phyloP scores from a whole-genome alignment of 208 protist genomes.

The Crithidia brevicula region DNA sequence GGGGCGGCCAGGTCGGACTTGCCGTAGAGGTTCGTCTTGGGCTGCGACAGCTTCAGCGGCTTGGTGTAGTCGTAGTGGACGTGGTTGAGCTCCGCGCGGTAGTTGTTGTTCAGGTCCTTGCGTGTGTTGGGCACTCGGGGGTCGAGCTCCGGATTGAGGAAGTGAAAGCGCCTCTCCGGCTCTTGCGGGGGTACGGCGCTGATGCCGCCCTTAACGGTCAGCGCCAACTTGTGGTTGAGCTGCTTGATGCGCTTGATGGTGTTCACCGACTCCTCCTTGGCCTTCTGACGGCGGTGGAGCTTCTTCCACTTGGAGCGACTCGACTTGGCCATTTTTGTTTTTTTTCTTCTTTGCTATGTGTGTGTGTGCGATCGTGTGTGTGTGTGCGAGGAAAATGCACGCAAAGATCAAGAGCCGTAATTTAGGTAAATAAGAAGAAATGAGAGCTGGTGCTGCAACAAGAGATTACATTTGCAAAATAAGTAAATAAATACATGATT shows the following conservation, averaged over 20 bases:
- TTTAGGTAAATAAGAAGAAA: too few relatives aligned
- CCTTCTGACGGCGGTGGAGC: slow-evolving; percentile 63
- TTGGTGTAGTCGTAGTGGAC: slow-evolving; percentile 63
- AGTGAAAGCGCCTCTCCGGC: slow-evolving; percentile 84
- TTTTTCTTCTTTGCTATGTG: background rate
- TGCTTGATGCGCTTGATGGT: slow-evolving; percentile 51
- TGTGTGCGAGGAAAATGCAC: too few relatives aligned
- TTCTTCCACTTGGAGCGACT: slow-evolving; percentile 90
- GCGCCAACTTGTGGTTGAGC: slow-evolving; percentile 74
- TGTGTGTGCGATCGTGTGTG: slow-evolving; percentile 14
- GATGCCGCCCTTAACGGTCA: slow-evolving; percentile 73
- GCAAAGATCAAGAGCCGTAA: too few relatives aligned
- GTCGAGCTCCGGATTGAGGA: slow-evolving; percentile 74
- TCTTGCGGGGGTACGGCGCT: slow-evolving; percentile 69
- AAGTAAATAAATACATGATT: too few relatives aligned
- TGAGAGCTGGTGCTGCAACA: too few relatives aligned
- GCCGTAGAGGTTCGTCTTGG: slow-evolving; percentile 64
- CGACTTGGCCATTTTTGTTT: slow-evolving; percentile 74
- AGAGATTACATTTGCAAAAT: too few relatives aligned
- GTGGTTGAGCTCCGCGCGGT: slow-evolving; percentile 48
- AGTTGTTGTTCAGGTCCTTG: slow-evolving; percentile 76
- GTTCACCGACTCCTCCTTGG: slow-evolving; percentile 43
- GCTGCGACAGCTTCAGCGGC: slow-evolving; percentile 56
- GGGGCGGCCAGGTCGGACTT: slow-evolving; percentile 64
- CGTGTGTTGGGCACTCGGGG: slow-evolving; percentile 62